Evolutionary conservation across 208 protist species (phyloP).

Genomic region (Leishmania turanica): DNA sequence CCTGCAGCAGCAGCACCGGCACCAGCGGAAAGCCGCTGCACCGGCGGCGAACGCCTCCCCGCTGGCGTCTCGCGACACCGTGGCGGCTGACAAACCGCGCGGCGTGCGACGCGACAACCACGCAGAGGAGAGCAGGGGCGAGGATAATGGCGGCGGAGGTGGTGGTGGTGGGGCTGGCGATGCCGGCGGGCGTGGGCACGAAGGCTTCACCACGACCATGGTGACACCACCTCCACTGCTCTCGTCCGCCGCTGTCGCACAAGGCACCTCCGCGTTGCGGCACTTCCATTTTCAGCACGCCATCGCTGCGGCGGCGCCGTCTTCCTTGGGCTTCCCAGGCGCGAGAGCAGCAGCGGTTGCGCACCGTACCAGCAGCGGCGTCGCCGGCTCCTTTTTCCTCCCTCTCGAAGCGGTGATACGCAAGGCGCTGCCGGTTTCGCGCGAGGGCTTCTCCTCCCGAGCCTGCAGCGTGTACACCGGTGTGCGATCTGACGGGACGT

Average conservation of each 20-base stretch:
- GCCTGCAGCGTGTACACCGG: slow-evolving; percentile 20
- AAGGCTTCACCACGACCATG: neutral
- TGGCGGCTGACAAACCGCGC: neutral
- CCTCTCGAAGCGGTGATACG: slow-evolving; percentile 13
- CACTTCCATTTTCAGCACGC: neutral
- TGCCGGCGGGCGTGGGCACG: neutral
- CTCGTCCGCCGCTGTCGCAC: neutral
- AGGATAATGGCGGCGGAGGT: neutral
- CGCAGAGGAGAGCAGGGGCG: neutral
- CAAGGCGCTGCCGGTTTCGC: slow-evolving; percentile 12
- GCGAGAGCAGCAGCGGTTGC: slow-evolving; percentile 1
- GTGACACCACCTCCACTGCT: neutral
- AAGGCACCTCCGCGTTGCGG: neutral
- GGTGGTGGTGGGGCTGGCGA: neutral
- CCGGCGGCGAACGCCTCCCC: neutral
- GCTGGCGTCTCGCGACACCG: slow-evolving; percentile 4
- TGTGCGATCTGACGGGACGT: slow-evolving; percentile 15
- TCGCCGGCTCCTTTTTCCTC: neutral
- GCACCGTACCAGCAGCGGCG: neutral
- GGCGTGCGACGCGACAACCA: neutral
- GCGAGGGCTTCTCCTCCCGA: slow-evolving; percentile 20
- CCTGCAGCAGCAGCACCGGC: neutral
- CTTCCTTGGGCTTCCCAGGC: slow-evolving; percentile 3
- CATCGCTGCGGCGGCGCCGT: neutral
- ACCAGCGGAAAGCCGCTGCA: neutral